Percentiles rank a stretch among this genome's conserved stretches.
Conservation (phyloP, 768 basidiomycete genomes). For the Hemileccinum rubropunctum region DNA sequence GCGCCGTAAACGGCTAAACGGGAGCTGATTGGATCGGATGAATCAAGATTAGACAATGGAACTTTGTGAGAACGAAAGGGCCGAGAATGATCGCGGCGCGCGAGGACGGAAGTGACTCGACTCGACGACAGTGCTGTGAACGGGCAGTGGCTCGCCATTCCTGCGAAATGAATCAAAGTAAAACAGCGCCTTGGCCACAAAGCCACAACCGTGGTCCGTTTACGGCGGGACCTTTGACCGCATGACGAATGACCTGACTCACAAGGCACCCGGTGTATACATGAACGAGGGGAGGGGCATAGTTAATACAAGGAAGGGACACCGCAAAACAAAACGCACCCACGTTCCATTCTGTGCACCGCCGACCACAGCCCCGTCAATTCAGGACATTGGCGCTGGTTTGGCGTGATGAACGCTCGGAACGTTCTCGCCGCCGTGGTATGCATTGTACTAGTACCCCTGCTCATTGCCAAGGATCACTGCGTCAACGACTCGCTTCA, state of each 20-base stretch:
- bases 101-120: constrained; percentile 17
- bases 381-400: constrained; percentile 3
- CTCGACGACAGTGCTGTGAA: constrained; percentile 19
- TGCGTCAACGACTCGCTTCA: neutral
- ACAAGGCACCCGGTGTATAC: neutral
- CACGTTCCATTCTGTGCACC: constrained; percentile 2
- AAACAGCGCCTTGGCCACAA: constrained; percentile 26
- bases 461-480: neutral
- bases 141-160: constrained; percentile 19
- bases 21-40: constrained; percentile 14
- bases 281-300: too few species aligned
- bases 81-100: too few species aligned
- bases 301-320: too few species aligned
- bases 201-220: constrained; percentile 19
- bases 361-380: constrained; percentile 18
- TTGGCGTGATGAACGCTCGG: neutral
- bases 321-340: constrained; percentile 1
- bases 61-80: constrained; percentile 17
- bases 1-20: constrained; percentile 24
- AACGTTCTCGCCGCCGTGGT: neutral
- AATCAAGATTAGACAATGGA: constrained; percentile 24
- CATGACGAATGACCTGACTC: neutral
- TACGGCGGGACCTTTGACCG: constrained; percentile 16
- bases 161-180: constrained; percentile 24
- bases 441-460: too few species aligned